Percentiles rank a stretch among this genome's conserved stretches.
Conservation (phyloP, 176 grass and related monocot species). For the Carex kokanica region DNA sequence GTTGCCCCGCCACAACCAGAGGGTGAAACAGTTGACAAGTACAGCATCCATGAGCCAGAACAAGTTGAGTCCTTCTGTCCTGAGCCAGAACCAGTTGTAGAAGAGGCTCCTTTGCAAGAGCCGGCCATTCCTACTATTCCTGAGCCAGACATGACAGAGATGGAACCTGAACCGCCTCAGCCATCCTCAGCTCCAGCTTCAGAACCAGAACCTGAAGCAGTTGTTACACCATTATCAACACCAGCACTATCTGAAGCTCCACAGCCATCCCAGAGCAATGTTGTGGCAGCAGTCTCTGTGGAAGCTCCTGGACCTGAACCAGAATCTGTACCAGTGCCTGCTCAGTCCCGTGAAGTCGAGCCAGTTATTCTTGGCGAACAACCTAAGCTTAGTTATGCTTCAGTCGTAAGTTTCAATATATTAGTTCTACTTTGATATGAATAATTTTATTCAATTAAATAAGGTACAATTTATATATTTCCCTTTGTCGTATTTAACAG, state of each 20-base stretch:
- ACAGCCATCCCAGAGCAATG: not conserved
- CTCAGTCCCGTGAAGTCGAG: conserved; percentile 39
- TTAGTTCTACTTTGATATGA: conserved; percentile 17
- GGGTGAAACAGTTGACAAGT: conserved; percentile 45
- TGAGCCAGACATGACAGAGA: conserved; percentile 42
- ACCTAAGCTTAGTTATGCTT: conserved; percentile 89
- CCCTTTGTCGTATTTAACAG: conserved; percentile 31
- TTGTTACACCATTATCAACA: not conserved
- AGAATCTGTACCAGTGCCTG: conserved; percentile 2
- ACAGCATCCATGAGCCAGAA: conserved; percentile 51
- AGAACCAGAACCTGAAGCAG: conserved; percentile 23
- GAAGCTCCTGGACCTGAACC: not conserved
- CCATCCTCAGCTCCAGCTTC: conserved; percentile 34
- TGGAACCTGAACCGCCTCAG: conserved; percentile 42
- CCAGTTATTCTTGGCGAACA: conserved; percentile 48
- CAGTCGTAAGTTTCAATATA: conserved; percentile 59
- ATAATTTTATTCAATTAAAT: conserved; percentile 23
- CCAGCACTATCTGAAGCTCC: conserved; percentile 11
- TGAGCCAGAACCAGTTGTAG: conserved; percentile 42
- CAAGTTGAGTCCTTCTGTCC: conserved; percentile 41
- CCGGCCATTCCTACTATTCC: conserved; percentile 29
- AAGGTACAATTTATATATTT: not conserved
- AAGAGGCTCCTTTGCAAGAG: conserved; percentile 55
- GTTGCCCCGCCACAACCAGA: conserved; percentile 41
- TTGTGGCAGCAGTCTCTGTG: not conserved